Base-by-base conservation (phyloP, 306 rosid species). In the Pterocarpus santalinus region DNA sequence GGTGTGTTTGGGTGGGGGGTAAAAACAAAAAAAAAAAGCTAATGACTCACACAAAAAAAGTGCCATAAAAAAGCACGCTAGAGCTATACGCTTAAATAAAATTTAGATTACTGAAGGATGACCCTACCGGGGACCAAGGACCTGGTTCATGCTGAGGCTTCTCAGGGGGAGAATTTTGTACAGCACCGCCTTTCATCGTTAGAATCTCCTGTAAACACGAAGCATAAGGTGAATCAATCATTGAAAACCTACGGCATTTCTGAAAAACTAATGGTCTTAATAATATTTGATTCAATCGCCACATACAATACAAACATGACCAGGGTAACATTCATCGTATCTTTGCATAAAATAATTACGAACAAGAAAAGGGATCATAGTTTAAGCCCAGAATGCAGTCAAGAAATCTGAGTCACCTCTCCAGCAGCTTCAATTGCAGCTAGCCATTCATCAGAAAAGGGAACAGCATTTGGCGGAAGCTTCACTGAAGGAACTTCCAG, bases 351-450 rank as follows among this genome's bases (percentile, higher is more conserved):
- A n/a, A 38, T 39, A 43, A 32, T 36, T 78, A 44, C 15, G 8
- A 44, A 49, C 67, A 53, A 58, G 16, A 33, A 67, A 53, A 51
- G 12, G 4, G 46, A 69, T 32, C 61, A 39, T 52, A 56, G 51
- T 64, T 44, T 68, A 73, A 46, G 73, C 10, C 41, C 58, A 35
- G 34, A 60, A 39, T 73, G 28, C 61, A 33, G 61, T 67, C 22
- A 36, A 84, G 79, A 83, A 80, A 73, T 74, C 36, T 15, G 28
- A 11, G 61, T 68, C 68, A 93, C 98, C 98, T 95, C 99, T 86
- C 99, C 99, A 62, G 99, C 98, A 53, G 96, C 94, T 91, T 93
- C 98, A 71, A 95, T 55, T 80, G 96, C 98, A 72, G 98, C 94
- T 78, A 95, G 82, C 99, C 99, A 95, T 85, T 95, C 99, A 39